Conservation (phyloP, 768 basidiomycete species). For the Lepiota venenata region DNA sequence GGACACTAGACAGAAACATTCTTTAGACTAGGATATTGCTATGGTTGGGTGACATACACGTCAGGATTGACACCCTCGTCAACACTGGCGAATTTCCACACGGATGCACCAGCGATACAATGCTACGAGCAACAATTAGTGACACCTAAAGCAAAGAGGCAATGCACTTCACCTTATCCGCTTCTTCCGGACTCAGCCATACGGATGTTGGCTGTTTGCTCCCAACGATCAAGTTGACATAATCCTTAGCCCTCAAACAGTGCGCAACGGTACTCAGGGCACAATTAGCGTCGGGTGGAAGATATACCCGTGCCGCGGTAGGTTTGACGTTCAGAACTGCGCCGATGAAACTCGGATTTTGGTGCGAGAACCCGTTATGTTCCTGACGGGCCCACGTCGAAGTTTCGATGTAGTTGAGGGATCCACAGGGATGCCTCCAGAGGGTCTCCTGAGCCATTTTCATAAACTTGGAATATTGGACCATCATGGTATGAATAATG, state of each 20-base stretch:
- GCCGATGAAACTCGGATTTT: constrained; percentile 83
- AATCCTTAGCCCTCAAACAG: constrained; percentile 80
- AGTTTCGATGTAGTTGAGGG: constrained; percentile 85
- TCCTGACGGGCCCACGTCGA: constrained; percentile 85
- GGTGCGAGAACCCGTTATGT: constrained; percentile 89
- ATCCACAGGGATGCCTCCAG: constrained; percentile 71
- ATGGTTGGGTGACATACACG: constrained; percentile 41
- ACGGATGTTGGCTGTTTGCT: constrained; percentile 81
- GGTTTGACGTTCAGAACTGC: constrained; percentile 81
- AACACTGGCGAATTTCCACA: constrained; percentile 82
- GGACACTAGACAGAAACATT: constrained; percentile 49
- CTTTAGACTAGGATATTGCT: constrained; percentile 13
- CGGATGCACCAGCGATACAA: constrained; percentile 82
- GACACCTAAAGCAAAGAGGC: not conserved
- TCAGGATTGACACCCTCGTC: constrained; percentile 72
- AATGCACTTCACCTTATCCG: constrained; percentile 45
- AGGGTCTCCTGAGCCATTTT: constrained; percentile 75
- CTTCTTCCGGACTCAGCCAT: constrained; percentile 77
- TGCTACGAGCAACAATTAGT: constrained; percentile 39
- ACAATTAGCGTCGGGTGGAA: constrained; percentile 90
- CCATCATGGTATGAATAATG: constrained; percentile 88
- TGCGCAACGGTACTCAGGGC: constrained; percentile 82
- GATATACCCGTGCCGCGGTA: constrained; percentile 67
- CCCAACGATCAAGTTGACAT: constrained; percentile 86
- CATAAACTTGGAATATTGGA: constrained; percentile 83